Conservation (phyloP, 805 yeast species). For the Pichia exigua region DNA sequence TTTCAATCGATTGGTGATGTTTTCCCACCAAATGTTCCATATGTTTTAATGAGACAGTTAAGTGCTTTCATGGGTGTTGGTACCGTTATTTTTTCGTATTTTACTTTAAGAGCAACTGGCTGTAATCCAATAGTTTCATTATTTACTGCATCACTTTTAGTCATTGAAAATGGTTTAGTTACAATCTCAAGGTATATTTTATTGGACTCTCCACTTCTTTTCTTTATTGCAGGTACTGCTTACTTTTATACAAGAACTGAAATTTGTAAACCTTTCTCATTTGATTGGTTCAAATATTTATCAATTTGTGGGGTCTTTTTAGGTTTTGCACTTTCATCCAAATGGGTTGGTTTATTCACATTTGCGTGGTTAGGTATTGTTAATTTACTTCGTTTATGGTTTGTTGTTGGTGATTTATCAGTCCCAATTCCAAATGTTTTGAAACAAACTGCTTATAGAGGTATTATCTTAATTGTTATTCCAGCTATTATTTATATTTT, state of each 20-base stretch:
- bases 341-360: slow-evolving; percentile 83
- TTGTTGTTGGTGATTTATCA: slow-evolving; percentile 61
- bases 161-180: slow-evolving; percentile 59
- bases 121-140: slow-evolving; percentile 58
- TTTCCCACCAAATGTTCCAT: slow-evolving; percentile 56
- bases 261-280: slow-evolving; percentile 52
- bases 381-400: slow-evolving; percentile 60
- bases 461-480: slow-evolving; percentile 44
- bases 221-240: slow-evolving; percentile 66
- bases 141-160: slow-evolving; percentile 45
- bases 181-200: slow-evolving; percentile 71
- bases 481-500: slow-evolving; percentile 49
- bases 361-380: slow-evolving; percentile 66
- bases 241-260: slow-evolving; percentile 63
- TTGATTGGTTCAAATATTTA: slow-evolving; percentile 51
- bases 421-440: slow-evolving; percentile 37
- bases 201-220: slow-evolving; percentile 67
- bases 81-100: slow-evolving; percentile 56
- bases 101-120: slow-evolving; percentile 66
- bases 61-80: slow-evolving; percentile 63
- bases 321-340: slow-evolving; percentile 66
- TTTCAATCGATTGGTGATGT: slow-evolving; percentile 60
- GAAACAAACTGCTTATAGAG: slow-evolving; percentile 45
- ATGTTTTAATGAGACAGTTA: slow-evolving; percentile 58
- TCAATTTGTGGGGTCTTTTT: slow-evolving; percentile 59